Percentiles rank a stretch among this genome's conserved stretches.
Conservation (phyloP, 352 stramenopile genomes). For the Pythium rhizo-oryzae region DNA sequence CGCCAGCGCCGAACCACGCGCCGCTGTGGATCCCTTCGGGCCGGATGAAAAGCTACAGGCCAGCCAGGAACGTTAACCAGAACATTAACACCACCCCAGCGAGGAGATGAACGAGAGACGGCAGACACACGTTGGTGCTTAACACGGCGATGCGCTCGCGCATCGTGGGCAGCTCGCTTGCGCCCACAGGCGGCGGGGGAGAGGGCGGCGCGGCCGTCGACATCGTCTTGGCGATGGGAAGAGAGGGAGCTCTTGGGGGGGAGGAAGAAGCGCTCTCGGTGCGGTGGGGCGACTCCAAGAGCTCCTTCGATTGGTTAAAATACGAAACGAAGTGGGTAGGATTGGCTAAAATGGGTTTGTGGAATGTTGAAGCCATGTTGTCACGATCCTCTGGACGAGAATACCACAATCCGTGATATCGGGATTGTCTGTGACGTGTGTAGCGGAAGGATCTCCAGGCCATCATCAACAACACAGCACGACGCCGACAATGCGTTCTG, state of each 20-base stretch:
- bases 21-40: constrained; percentile 79
- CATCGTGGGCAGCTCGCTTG: constrained; percentile 8
- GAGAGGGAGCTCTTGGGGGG: no score
- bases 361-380: constrained; percentile 5
- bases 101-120: background rate
- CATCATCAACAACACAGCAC: no score
- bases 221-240: no score
- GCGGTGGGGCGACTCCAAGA: no score
- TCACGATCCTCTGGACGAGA: no score
- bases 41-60: constrained; percentile 66
- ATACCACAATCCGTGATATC: background rate
- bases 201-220: no score
- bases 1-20: constrained; percentile 65
- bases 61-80: no score
- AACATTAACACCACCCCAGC: background rate
- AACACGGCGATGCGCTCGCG: constrained; percentile 64
- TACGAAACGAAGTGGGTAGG: background rate
- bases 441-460: no score
- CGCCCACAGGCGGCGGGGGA: no score
- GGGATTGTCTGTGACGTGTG: background rate
- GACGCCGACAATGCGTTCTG: no score
- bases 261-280: no score
- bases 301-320: background rate
- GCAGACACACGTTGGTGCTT: constrained; percentile 57
- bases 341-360: background rate